Base-by-base conservation (phyloP, 2,329 filamentous ascomycete genomes). In the Penicillium sp. region DNA sequence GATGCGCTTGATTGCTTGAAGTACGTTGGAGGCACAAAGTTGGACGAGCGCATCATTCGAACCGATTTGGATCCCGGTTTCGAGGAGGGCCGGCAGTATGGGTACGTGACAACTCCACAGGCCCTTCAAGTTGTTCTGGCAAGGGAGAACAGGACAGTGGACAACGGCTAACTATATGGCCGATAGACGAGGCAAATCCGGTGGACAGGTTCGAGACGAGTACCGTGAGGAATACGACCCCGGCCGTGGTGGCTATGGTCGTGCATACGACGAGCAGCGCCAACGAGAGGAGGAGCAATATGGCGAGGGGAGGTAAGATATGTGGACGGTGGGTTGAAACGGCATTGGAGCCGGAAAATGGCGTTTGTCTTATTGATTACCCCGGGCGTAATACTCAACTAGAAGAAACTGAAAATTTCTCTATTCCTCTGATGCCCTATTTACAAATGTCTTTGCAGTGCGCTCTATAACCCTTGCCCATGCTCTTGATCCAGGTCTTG, bases 1-100 rank as follows among this genome's bases (percentile, higher is more conserved):
- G 95, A 99, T 76, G 95, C 95, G 8, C 84, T 99, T 52, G 95
- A 99, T 76, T 98, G 94, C 79, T 89, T 99, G 88, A 99, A 98
- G 80, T 99, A 98, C 76, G 89, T 99, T 71, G 95, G 95, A 57
- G 95, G 95, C 59, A 99, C 95, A 38, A 99, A 99, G 82, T 86
- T 99, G 48, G 95, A 99, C 76, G 95, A 99, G 83, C 88, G 95
- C 69, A 89, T 99, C 73, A 97, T 99, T 73, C 86, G 95, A 61
- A 96, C 94, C 25, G 95, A 99, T 80, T 78, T 98, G 51, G 95
- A 99, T 73, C 93, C 96, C 35, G 95, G 95, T 2, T 99, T 99
- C 69, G 88, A 93, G 68, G 95, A 99, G 81, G 95, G 95, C 6
- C 86, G 95, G 61, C 95, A 99, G 80, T 99, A 97, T 75, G 95